These are phyloP conservation scores for Yamadazyma blattariae DNA, from an alignment of 1,139 yeast genomes.

Conservation along the genomic window DNA sequence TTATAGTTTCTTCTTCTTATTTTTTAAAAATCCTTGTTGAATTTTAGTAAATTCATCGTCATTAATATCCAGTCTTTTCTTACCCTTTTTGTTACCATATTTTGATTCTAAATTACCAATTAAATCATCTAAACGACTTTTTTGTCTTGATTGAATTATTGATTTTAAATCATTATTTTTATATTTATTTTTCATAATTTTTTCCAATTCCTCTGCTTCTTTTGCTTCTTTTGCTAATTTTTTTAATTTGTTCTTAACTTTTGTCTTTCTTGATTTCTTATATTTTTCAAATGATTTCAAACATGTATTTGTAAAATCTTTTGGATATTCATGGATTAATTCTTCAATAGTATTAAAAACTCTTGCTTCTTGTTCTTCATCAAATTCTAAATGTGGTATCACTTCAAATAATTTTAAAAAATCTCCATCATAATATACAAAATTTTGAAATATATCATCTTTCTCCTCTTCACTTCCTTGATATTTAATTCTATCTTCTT, in stretches of 20 bases:
- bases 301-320: constrained; percentile 48
- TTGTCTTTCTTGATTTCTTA: constrained; percentile 41
- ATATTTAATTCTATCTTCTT: constrained; percentile 63
- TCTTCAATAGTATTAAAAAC: constrained; percentile 52
- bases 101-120: constrained; percentile 54
- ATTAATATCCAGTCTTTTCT: constrained; percentile 33
- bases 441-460: constrained; percentile 59
- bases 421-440: constrained; percentile 65
- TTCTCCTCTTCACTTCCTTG: constrained; percentile 67
- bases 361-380: constrained; percentile 59
- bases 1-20: constrained; percentile 10
- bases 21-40: constrained; percentile 23
- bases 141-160: constrained; percentile 46
- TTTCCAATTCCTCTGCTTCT: constrained; percentile 64
- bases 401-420: constrained; percentile 66
- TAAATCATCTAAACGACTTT: constrained; percentile 44
- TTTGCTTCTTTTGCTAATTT: constrained; percentile 58
- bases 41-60: constrained; percentile 32
- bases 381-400: constrained; percentile 72
- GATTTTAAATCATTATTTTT: constrained; percentile 48
- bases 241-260: constrained; percentile 45
- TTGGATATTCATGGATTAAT: constrained; percentile 51
- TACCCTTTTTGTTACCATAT: constrained; percentile 42
- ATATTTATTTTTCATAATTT: constrained; percentile 40
- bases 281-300: constrained; percentile 54